Evolutionary conservation across 202 grass and related monocot species (phyloP).

Genomic region (Carex arenaria): DNA sequence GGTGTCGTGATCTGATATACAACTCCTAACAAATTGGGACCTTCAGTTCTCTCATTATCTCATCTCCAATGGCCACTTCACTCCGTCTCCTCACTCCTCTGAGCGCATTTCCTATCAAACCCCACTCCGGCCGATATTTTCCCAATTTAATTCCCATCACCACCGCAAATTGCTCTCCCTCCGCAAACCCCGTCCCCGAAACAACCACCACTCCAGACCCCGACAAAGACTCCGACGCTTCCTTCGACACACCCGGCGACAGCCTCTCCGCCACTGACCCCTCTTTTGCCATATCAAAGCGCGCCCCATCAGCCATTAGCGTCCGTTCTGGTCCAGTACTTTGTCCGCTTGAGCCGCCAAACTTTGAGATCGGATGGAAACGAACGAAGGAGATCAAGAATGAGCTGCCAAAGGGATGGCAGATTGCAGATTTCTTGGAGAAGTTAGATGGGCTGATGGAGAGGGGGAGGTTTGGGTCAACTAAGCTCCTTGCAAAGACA

Average conservation of each 20-base stretch:
- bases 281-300: slow-evolving; percentile 48
- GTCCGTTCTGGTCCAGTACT: slow-evolving; percentile 32
- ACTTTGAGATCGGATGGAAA: slow-evolving; percentile 96
- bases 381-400: slow-evolving; percentile 59
- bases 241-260: not conserved
- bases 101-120: slow-evolving; percentile 34
- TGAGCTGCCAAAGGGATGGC: slow-evolving; percentile 89
- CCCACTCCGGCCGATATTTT: slow-evolving; percentile 19
- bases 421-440: slow-evolving; percentile 69
- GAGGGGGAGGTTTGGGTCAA: slow-evolving; percentile 53
- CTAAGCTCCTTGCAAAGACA: slow-evolving; percentile 50
- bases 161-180: slow-evolving; percentile 38
- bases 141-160: not conserved
- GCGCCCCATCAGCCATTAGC: slow-evolving; percentile 52
- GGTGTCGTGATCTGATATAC: not conserved
- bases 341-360: slow-evolving; percentile 61
- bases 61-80: slow-evolving; percentile 48
- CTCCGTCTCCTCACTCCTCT: slow-evolving; percentile 36
- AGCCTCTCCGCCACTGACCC: slow-evolving; percentile 34
- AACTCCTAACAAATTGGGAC: not conserved
- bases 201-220: slow-evolving; percentile 3
- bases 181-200: slow-evolving; percentile 17
- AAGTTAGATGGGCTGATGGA: slow-evolving; percentile 74
- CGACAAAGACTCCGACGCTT: not conserved
- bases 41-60: slow-evolving; percentile 17